Evolutionary conservation across 768 basidiomycete genomes (phyloP), one percentile per base, ranked within the genome.

Genomic region (Hirschioporus abietinus): DNA sequence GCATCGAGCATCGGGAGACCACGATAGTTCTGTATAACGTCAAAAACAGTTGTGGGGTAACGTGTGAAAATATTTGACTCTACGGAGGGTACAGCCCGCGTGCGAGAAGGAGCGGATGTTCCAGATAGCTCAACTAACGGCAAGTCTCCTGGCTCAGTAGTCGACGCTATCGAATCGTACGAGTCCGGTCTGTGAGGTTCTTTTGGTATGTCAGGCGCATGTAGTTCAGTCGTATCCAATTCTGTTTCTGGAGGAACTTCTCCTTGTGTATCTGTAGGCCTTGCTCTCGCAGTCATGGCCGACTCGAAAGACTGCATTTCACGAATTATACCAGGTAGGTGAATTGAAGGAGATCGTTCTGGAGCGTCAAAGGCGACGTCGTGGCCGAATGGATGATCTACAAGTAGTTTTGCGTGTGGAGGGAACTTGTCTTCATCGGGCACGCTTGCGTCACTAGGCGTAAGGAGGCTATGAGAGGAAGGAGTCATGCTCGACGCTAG

Each of bases 271-370:
- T 24, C 60, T 3, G 60, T 23, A 23, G 60, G 24, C 20, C 25
- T 61, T 62, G 90, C 89, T 25, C 87, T 84, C 0, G 90, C 92
- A 0, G 93, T 95, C 42, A 90, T 74, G 0, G 87, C 88, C 4
- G 92, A 93, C 70, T 95, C 93, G 72, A 94, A 95, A 0, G 90
- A 92, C 70, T 93, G 91, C 88, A 93, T 91, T 74, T 89, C 89
- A 25, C 92, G 88, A n/a, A 95, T 74, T 58, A 81, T 79, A 4
- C 84, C 86, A 1, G 86, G 82, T 1, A 83, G 70, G 4, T 80
- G 79, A 4, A 86, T 36, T 20, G 74, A 71, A 23, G 72, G 71
- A 30, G 69, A 36, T 35, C 74, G 70, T 58, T 84, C 75, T 0
- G 88, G 89, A 0, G 85, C 81, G 65, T 88, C 87, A 70, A 89